A percentile compares a stretch with the other conserved stretches of the same genome.
phyloP scores from a whole-genome alignment of 345 rosid species.

The Cardamine occulta region DNA sequence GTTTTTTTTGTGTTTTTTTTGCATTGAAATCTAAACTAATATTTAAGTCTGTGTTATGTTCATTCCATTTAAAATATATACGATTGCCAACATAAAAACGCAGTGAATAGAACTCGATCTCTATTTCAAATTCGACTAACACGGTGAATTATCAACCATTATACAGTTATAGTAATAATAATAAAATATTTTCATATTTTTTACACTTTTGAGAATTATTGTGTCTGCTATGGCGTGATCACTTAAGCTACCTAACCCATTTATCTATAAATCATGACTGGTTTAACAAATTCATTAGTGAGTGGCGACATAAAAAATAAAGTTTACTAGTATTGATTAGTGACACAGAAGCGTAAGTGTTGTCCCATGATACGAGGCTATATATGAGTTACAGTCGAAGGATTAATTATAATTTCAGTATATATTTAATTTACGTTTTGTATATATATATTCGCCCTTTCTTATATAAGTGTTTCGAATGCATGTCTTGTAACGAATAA shows the following conservation, averaged over 20 bases:
- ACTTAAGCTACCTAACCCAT: slow-evolving; percentile 43
- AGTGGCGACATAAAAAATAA: not conserved
- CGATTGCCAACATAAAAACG: not conserved
- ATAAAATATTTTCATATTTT: not conserved
- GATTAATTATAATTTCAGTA: not conserved
- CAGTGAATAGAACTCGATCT: not conserved
- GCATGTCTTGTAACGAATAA: not conserved
- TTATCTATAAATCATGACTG: slow-evolving; percentile 18
- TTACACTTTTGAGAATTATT: slow-evolving; percentile 28
- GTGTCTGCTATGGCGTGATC: slow-evolving; percentile 44
- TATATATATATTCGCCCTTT: not conserved
- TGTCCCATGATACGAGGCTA: slow-evolving; percentile 23
- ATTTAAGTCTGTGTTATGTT: not conserved
- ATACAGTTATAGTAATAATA: not conserved
- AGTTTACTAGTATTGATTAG: not conserved
- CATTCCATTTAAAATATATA: not conserved
- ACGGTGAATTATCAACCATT: not conserved
- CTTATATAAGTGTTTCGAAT: slow-evolving; percentile 4
- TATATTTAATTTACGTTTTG: not conserved
- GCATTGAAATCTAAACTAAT: not conserved
- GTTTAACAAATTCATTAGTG: slow-evolving; percentile 16
- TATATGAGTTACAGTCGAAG: slow-evolving; percentile 10
- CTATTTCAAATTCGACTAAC: not conserved
- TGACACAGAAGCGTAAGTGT: slow-evolving; percentile 11
- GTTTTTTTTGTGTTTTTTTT: not conserved